Base-by-base conservation (phyloP, 306 rosid genomes). In the Spatholobus suberectus region DNA sequence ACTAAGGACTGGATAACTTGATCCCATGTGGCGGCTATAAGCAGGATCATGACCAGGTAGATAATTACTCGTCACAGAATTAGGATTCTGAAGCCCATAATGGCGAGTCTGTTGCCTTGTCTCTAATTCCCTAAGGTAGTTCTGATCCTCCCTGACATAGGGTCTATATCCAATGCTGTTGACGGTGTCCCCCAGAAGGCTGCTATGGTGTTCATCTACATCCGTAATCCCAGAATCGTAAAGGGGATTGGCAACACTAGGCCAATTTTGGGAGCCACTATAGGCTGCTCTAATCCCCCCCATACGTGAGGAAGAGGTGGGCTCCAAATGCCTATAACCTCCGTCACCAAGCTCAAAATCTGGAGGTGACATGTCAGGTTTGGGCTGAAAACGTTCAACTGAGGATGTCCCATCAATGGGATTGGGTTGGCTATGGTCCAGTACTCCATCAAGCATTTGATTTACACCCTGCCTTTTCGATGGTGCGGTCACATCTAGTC, bases 31-130 rank as follows among this genome's bases (percentile, higher is more conserved):
- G 63, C 68, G 77, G 68, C 73, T 70, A 76, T 61, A 52, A 32
- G 78, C 80, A 58, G 80, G 63, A 76, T 85, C 92, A 70, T 34
- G 85, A 57, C 83, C 85, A 52, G 52, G 74, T 40, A 52, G 75
- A 82, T 67, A 88, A 61, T 6, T 75, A 62, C 58, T 77, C 51
- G 83, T 78, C 15, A 26, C 24, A 57, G 32, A 20, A 69, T 75
- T 87, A 15, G 77, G 78, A 72, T 75, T 83, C 62, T 58, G 91
- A 35, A 29, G 83, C 67, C 92, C 90, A 7, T 86, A 87, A 52
- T 6, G 71, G 52, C 24, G 82, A 85, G 21, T 5, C 20, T 80
- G 89, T 43, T 87, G 78, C 24, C 89, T 83, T 32, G 69, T n/a
- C 26, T 86, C 88, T 1, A 59, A 13, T n/a, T 86, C 90, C 80